Evolutionary conservation across 2,329 filamentous ascomycete species (phyloP), one percentile per base, ranked within the genome.

Genomic region (Colletotrichum tropicicola): DNA sequence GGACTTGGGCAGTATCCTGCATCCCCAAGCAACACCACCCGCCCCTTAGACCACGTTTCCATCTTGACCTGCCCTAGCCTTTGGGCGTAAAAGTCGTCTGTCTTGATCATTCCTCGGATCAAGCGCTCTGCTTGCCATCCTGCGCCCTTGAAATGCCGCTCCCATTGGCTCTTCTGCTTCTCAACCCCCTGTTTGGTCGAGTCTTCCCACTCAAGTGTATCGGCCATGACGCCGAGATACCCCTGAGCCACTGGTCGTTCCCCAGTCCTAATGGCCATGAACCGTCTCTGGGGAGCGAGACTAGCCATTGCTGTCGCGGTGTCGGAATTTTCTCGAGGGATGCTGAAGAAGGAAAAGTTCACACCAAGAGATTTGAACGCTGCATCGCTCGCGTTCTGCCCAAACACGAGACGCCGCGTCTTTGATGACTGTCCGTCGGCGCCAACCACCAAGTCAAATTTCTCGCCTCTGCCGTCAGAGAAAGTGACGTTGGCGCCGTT

Each of bases 341-440:
- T 69, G 43, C 67, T 72, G 66, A 69, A 74, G 37, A 70, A 74
- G 8, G 69, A 73, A 15, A 74, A 68, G 52, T 73, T 69, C 10
- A 72, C 60, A 13, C 70, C 72, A 17, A 66, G 12, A 8, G 69
- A 55, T 5, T 49, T 39, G 27, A 66, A 65, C 12, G 69, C 59
- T 19, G 68, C 66, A 44, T 70, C 70, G 5, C 64, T 57, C 23
- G 59, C 60, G 48, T 72, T 61, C 15, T 70, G 58, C 3, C 71
- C 72, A 2, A 80, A 68, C 32, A 81, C 76, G 21, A 75, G 70
- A 43, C 70, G 75, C 25, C 83, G 76, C n/a, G 82, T 80, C 19
- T 76, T 77, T 0, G 84, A 87, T 2, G 79, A 76, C n/a, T 83
- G 78, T 0, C 86, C 86, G 63, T 88, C 86, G 2, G 85, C 84